phyloP scores from a whole-genome alignment of 768 basidiomycete species.

The Suillus sp. region DNA sequence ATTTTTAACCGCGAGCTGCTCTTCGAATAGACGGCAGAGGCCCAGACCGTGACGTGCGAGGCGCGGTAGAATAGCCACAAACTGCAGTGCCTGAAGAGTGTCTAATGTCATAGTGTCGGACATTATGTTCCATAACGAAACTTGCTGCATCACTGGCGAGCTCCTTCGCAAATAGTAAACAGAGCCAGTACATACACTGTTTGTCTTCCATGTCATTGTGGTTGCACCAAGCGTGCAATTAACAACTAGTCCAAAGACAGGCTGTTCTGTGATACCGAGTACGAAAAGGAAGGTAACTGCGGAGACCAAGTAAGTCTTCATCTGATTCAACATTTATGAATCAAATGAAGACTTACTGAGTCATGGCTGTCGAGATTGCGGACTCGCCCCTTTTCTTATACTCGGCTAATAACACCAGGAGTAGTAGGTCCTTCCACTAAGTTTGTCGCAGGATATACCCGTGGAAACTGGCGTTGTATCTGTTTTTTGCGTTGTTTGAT shows the following conservation, averaged over 20 bases:
- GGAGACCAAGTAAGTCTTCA: background rate
- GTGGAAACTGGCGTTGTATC: background rate
- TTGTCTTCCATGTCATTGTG: background rate
- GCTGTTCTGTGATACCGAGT: background rate
- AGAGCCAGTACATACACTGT: background rate
- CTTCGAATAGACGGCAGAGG: background rate
- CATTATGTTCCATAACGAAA: background rate
- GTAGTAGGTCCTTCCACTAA: background rate
- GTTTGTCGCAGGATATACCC: too few relatives aligned
- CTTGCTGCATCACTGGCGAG: background rate
- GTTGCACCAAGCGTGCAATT: background rate
- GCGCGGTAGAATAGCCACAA: background rate
- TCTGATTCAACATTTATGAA: background rate
- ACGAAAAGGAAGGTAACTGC: background rate
- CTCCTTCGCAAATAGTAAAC: background rate
- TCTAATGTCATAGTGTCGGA: background rate
- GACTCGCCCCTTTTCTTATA: background rate
- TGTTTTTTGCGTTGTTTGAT: background rate
- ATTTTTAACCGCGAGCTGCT: too few relatives aligned
- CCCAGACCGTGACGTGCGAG: background rate
- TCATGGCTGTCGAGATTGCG: background rate
- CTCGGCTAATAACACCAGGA: background rate
- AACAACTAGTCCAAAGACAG: slow-evolving; percentile 1
- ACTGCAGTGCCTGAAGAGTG: background rate
- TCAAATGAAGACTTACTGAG: background rate